These are phyloP conservation scores for Alnus rubra DNA, from an alignment of 306 rosid genomes.

Conservation along the genomic window DNA sequence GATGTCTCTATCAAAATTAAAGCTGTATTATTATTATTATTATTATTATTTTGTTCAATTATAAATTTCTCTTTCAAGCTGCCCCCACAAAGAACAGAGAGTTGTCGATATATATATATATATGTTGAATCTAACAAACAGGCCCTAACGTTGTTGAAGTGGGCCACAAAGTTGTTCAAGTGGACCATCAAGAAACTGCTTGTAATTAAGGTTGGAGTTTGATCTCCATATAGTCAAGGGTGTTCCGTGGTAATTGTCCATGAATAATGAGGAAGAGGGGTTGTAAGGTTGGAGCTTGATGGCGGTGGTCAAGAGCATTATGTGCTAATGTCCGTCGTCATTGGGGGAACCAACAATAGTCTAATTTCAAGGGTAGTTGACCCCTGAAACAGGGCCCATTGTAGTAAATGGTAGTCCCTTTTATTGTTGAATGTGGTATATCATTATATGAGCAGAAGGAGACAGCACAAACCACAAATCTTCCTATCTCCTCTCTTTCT, in stretches of 20 bases:
- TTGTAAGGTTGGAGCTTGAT: neutral
- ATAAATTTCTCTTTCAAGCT: neutral
- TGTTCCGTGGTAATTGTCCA: too few species aligned
- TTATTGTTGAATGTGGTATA: neutral
- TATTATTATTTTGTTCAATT: neutral
- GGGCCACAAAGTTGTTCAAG: constrained; percentile 11
- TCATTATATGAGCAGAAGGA: too few species aligned
- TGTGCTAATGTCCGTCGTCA: neutral
- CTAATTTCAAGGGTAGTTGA: constrained; percentile 24
- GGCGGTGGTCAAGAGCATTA: constrained; percentile 32
- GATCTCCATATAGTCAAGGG: too few species aligned
- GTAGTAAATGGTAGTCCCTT: constrained; percentile 14
- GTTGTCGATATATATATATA: neutral
- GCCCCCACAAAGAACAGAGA: constrained; percentile 8
- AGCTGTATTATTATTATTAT: neutral
- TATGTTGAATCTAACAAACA: neutral
- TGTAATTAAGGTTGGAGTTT: neutral
- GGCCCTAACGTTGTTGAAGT: constrained; percentile 16
- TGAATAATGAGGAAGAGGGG: neutral
- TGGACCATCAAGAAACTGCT: constrained; percentile 27
- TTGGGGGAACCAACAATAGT: constrained; percentile 2
- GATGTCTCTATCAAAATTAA: neutral
- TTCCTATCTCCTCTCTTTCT: neutral
- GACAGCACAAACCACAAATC: neutral
- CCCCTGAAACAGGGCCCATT: constrained; percentile 26